Base-by-base conservation (phyloP, 371 early-diverging fungal species). In the Mortierella polycephala region DNA sequence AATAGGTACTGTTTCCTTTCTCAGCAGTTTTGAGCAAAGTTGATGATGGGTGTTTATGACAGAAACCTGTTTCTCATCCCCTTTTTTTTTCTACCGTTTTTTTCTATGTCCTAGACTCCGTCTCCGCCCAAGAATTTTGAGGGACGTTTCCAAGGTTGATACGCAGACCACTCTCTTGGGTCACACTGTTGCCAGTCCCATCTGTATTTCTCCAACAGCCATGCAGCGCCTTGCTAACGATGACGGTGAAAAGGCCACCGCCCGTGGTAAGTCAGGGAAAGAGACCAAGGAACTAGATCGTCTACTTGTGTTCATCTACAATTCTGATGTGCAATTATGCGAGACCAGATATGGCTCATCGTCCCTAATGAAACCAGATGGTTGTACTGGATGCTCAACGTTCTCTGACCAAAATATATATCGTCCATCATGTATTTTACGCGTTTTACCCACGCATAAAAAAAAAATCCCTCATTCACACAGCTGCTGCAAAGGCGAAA, bases 41-140 rank as follows among this genome's bases (percentile, higher is more conserved):
- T 4, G 30, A 30, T 30, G 30, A 30, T 4, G 40, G 14, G 3
- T 2, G 23, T 10, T 16, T n/a, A 53, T 9, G 13, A 41, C 5
- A 14, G 23, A 20, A 20, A 63, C 20, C 4, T 16, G 20, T 16
- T 47, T 41, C 7, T 40, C 41, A 44, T 7, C 18, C 1, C 39
- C 30, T 62, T 30, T 12, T 23, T 41, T 20, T 30, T 59, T 21
- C 1, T 2, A 30, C 30, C 30, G 4, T 41, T 57, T 51, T 52
- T 64, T 30, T 8, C 47, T 37, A n/a, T 21, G 30, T 37, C 1
- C 1, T 30, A 90, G 93, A 62, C 88, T 93, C 54, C 92, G 89
- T 85, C 75, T 95, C 37, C 89, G 90, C 55, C 95, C 95, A 37
- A 88, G 94, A 41, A 88, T 94, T 64, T 84, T 95, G 72, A 86